Percentiles rank a stretch among this genome's conserved stretches.
phyloP scores from a whole-genome alignment of 2,329 filamentous ascomycete species.

The Fusarium sororula region DNA sequence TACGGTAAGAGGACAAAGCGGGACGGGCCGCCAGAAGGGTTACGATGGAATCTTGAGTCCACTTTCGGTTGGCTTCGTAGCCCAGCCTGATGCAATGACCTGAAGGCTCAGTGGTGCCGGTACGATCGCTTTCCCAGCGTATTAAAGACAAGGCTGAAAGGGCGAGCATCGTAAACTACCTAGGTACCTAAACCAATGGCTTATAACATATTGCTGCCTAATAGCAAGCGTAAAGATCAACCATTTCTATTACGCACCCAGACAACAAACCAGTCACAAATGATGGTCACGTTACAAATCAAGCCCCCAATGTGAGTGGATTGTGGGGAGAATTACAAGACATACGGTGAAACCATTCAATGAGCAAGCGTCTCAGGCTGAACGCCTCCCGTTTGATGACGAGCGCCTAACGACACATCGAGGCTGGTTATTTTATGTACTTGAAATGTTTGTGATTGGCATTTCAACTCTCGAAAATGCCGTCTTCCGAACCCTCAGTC shows the following conservation, averaged over 20 bases:
- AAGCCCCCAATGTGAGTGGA: constrained; percentile 16
- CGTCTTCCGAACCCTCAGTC: background rate
- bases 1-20: background rate
- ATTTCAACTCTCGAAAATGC: background rate
- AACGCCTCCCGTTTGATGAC: constrained; percentile 6
- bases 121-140: background rate
- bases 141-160: background rate
- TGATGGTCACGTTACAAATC: constrained; percentile 17
- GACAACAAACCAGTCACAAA: constrained; percentile 7
- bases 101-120: background rate
- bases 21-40: constrained; percentile 1
- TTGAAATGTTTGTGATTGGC: background rate
- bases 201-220: background rate
- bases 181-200: background rate
- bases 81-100: background rate
- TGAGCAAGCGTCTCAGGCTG: background rate
- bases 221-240: background rate
- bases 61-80: background rate
- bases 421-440: background rate
- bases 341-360: constrained; percentile 6
- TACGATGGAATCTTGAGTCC: background rate
- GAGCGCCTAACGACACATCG: background rate
- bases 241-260: background rate
- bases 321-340: constrained; percentile 8
- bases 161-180: background rate